Base-by-base conservation (phyloP, 768 basidiomycete genomes). In the Xerocomus spinulosus region DNA sequence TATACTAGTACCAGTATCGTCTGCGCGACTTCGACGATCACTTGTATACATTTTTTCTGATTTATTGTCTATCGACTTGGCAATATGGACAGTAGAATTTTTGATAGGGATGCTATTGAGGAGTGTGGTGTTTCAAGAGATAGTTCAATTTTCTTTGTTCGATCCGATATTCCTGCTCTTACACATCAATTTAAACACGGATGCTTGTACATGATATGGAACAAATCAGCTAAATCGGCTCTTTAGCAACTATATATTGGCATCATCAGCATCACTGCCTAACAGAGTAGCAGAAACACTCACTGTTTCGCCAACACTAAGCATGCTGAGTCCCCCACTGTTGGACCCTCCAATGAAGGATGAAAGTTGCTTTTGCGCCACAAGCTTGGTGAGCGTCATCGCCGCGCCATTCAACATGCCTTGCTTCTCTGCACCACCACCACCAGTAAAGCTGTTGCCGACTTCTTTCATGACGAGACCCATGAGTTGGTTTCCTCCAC, bases 391-490 rank as follows among this genome's bases (percentile, higher is more conserved):
- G 48, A 88, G 80, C 0, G 85, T 92, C 81, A 85, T 83, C 3
- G 85, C 89, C 37, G 92, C 92, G 12, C 85, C 78, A 49, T 87
- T 89, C 59, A 94, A 81, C 9, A 83, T 83, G 58, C 92, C 88
- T 58, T 94, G 91, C 69, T 88, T 89, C 0, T 55, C 51, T 62
- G 76, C 76, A 9, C 84, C 82, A 10, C 78, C 75, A 4, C 80
- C 70, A 4, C 79, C 75, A 8, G 81, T 81, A 55, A 92, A 87
- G 41, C 90, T 68, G 62, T 88, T 85, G 14, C 77, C 70, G 0
- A 82, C 86, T 56, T 94, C 85, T 0, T 80, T 79, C 89, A 95
- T 91, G 4, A 92, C 92, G 66, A 91, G 67, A 58, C 86, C 85
- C 67, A 95, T 82, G 50, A 94, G 70, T 64, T 93, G 65, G 32